phyloP scores from a whole-genome alignment of 305 asterid genomes.

The Fraxinus sp. region DNA sequence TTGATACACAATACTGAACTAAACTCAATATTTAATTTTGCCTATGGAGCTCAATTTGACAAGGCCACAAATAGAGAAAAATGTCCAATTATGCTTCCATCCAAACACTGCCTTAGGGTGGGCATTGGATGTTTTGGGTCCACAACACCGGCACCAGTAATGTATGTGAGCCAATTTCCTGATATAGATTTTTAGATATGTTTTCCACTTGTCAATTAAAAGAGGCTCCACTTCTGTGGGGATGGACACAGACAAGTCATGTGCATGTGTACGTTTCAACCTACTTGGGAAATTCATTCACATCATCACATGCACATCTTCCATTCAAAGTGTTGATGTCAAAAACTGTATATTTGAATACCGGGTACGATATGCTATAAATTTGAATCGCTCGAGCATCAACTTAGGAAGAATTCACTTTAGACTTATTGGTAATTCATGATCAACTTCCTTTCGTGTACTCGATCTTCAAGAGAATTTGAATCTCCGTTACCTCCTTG shows the following conservation, averaged over 20 bases:
- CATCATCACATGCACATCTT: not conserved
- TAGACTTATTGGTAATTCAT: too few species aligned
- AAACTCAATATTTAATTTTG: not conserved
- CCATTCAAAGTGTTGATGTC: not conserved
- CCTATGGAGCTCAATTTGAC: not conserved
- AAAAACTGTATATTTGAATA: not conserved
- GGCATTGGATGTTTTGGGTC: not conserved
- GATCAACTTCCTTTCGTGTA: too few species aligned
- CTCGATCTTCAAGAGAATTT: too few species aligned
- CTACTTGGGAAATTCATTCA: not conserved
- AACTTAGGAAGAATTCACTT: too few species aligned
- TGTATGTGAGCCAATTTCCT: not conserved
- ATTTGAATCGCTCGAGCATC: not conserved
- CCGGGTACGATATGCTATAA: not conserved
- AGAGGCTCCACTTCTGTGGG: constrained; percentile 20
- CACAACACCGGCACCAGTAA: constrained; percentile 1
- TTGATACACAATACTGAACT: too few species aligned
- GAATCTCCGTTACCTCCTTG: too few species aligned
- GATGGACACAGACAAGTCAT: constrained; percentile 25
- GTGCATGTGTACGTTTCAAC: constrained; percentile 17
- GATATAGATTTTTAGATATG: not conserved
- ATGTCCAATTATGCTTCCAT: not conserved
- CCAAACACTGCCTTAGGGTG: not conserved
- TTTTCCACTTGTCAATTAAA: constrained; percentile 7
- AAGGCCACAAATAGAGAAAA: not conserved